Conservation (phyloP, 179 eudicot genomes). For the Silene coronaria region DNA sequence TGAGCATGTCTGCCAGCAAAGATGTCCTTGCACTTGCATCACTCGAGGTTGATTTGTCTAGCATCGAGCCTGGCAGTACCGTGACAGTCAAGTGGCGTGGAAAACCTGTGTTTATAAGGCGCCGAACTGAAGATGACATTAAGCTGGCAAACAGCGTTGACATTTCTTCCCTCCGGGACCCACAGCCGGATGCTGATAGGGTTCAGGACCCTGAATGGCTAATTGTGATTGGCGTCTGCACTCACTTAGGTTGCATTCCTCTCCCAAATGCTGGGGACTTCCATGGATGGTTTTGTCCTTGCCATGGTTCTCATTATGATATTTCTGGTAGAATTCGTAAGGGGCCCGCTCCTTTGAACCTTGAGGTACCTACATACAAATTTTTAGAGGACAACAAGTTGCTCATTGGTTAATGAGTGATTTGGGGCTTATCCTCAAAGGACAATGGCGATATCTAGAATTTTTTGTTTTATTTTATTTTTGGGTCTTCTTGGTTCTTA, state of each 20-base stretch:
- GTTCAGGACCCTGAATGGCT: slow-evolving; percentile 78
- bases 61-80: slow-evolving; percentile 62
- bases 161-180: slow-evolving; percentile 53
- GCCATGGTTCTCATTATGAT: slow-evolving; percentile 78
- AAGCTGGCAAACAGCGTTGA: slow-evolving; percentile 59
- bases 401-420: slow-evolving; percentile 41
- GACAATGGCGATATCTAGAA: slow-evolving; percentile 23
- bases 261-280: slow-evolving; percentile 67
- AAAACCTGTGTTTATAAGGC: slow-evolving; percentile 74
- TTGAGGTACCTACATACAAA: slow-evolving; percentile 68
- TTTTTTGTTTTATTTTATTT: background rate
- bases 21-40: slow-evolving; percentile 74
- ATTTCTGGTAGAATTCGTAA: slow-evolving; percentile 71
- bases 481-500: slow-evolving; percentile 7
- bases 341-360: slow-evolving; percentile 74
- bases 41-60: slow-evolving; percentile 61
- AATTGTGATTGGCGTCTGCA: slow-evolving; percentile 59
- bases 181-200: slow-evolving; percentile 60
- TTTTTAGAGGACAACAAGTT: slow-evolving; percentile 69
- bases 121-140: slow-evolving; percentile 56
- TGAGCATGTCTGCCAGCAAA: slow-evolving; percentile 69
- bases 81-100: slow-evolving; percentile 81
- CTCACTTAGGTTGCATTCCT: slow-evolving; percentile 69
- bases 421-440: background rate
- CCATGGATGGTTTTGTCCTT: slow-evolving; percentile 72